Evolutionary conservation across 108 stramenopile species (phyloP).

Genomic region (Chaetoceros tenuissimus): DNA sequence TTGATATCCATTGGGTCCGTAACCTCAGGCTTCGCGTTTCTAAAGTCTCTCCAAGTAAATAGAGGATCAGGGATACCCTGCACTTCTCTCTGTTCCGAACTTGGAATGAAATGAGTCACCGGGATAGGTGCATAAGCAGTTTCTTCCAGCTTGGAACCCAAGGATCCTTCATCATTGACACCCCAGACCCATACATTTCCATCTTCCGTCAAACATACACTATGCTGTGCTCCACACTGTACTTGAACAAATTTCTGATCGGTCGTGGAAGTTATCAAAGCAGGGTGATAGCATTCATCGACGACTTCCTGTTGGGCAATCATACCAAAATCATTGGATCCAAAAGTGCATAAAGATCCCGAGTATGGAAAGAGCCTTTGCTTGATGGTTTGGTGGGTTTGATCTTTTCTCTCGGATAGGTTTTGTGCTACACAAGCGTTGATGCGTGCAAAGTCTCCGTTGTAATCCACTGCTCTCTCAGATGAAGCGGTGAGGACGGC

Average conservation of each 20-base stretch:
- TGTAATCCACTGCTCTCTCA: no score
- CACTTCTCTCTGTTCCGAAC: slow-evolving; percentile 8
- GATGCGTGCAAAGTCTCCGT: no score
- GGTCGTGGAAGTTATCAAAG: slow-evolving; percentile 20
- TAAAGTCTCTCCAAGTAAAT: slow-evolving; percentile 11
- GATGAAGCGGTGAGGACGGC: no score
- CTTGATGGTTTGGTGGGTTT: neutral
- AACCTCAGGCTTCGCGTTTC: neutral
- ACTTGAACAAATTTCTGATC: slow-evolving; percentile 31
- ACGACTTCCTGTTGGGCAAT: neutral
- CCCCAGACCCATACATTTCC: slow-evolving; percentile 87
- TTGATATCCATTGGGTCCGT: neutral
- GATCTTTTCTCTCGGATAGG: no score
- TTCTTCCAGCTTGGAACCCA: slow-evolving; percentile 38
- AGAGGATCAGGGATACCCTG: neutral
- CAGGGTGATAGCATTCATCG: slow-evolving; percentile 1
- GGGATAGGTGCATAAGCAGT: slow-evolving; percentile 17
- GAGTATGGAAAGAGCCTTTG: neutral
- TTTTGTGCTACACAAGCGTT: no score
- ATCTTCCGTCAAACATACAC: slow-evolving; percentile 44
- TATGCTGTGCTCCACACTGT: slow-evolving; percentile 77
- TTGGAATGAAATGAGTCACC: slow-evolving; percentile 16
- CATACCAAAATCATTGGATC: neutral
- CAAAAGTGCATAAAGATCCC: neutral
- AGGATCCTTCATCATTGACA: slow-evolving; percentile 72